Percentiles rank a stretch among this genome's conserved stretches.
Conservation (phyloP, 2,329 filamentous ascomycete genomes). For the Aspergillus jensenii region DNA sequence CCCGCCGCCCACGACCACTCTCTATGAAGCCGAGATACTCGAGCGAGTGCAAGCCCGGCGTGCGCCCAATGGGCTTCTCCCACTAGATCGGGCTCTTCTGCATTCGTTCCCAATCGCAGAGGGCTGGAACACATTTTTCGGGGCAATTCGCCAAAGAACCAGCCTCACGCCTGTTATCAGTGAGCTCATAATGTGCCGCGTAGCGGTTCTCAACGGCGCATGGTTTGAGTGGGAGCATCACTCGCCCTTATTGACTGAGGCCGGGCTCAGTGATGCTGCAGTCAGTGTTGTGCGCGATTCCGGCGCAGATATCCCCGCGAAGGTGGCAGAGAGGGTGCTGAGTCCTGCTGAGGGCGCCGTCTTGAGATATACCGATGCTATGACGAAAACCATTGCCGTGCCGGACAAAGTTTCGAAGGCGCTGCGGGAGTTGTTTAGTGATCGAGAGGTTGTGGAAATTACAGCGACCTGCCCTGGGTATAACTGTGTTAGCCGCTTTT, state of each 20-base stretch:
- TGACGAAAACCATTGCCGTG: slow-evolving; percentile 74
- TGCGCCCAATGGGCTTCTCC: slow-evolving; percentile 50
- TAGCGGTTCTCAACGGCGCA: slow-evolving; percentile 75
- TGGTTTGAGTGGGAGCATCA: slow-evolving; percentile 87
- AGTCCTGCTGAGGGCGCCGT: slow-evolving; percentile 66
- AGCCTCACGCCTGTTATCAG: slow-evolving; percentile 55
- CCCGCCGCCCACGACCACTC: slow-evolving; percentile 47
- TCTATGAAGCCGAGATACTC: slow-evolving; percentile 52
- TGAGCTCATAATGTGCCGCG: slow-evolving; percentile 77
- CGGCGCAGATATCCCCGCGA: slow-evolving; percentile 29
- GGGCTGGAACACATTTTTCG: slow-evolving; percentile 60
- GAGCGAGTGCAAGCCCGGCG: slow-evolving; percentile 52
- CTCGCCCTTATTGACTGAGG: slow-evolving; percentile 66
- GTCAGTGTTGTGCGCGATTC: slow-evolving; percentile 35
- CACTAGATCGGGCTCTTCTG: slow-evolving; percentile 55
- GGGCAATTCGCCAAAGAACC: slow-evolving; percentile 55
- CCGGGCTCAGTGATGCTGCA: slow-evolving; percentile 54
- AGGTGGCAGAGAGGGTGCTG: slow-evolving; percentile 38
- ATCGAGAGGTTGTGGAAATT: slow-evolving; percentile 76
- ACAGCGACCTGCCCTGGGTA: slow-evolving; percentile 77
- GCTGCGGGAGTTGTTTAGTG: slow-evolving; percentile 62
- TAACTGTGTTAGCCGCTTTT: slow-evolving; percentile 80
- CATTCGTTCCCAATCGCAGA: slow-evolving; percentile 57
- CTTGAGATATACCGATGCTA: slow-evolving; percentile 74
- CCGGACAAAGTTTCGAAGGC: slow-evolving; percentile 65